Conservation (phyloP, 2,329 filamentous ascomycete species). For the Claviceps maximensis region DNA sequence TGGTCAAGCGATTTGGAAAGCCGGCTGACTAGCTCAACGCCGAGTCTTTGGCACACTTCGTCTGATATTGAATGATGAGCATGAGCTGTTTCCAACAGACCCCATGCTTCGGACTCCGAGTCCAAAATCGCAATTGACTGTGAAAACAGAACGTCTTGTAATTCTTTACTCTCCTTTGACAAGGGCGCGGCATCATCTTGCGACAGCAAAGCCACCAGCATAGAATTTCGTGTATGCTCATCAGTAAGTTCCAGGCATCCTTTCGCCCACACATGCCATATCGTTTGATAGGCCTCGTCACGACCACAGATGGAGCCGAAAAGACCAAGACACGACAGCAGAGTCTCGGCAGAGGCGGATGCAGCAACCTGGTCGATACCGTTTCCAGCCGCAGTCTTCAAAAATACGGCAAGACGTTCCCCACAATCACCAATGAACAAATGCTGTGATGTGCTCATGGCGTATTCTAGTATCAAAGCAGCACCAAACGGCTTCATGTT, state of each 20-base stretch:
- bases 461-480: constrained; percentile 31
- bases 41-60: constrained; percentile 19
- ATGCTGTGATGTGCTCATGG: constrained; percentile 24
- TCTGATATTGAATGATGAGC: constrained; percentile 27
- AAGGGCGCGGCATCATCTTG: constrained; percentile 25
- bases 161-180: constrained; percentile 21
- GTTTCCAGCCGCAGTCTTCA: constrained; percentile 37
- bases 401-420: constrained; percentile 26
- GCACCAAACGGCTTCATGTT: constrained; percentile 46
- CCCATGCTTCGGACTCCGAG: constrained; percentile 23
- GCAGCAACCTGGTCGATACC: constrained; percentile 45
- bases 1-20: constrained; percentile 18
- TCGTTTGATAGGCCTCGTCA: constrained; percentile 21
- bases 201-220: constrained; percentile 34
- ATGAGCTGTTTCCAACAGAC: constrained; percentile 35
- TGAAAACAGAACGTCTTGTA: constrained; percentile 36
- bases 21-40: constrained; percentile 22
- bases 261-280: constrained; percentile 33
- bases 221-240: constrained; percentile 13
- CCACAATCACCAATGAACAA: constrained; percentile 25
- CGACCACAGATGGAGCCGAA: constrained; percentile 32
- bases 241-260: constrained; percentile 23
- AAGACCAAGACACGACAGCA: constrained; percentile 52
- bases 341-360: constrained; percentile 53
- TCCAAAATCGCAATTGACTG: constrained; percentile 26